A percentile compares a stretch with the other conserved stretches of the same genome.
Evolutionary conservation across 129 eudicot species (phyloP).

Genomic region (Tagetes patula): DNA sequence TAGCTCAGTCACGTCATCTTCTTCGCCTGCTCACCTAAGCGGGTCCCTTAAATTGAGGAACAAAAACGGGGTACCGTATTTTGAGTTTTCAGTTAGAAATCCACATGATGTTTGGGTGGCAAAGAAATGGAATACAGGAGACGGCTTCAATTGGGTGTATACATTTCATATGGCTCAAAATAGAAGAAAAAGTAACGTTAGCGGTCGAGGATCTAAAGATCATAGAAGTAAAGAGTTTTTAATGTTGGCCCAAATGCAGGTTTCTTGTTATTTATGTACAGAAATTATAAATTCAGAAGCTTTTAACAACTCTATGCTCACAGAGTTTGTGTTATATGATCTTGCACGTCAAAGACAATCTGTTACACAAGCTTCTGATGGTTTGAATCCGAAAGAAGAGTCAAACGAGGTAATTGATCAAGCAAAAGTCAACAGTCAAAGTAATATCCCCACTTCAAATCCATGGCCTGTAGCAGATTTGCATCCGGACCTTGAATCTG

Average conservation of each 20-base stretch:
- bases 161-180: constrained; percentile 72
- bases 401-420: constrained; percentile 37
- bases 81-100: constrained; percentile 62
- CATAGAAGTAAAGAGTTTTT: constrained; percentile 51
- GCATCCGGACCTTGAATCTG: constrained; percentile 75
- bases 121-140: constrained; percentile 67
- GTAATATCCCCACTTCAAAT: constrained; percentile 18
- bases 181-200: constrained; percentile 58
- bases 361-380: constrained; percentile 18
- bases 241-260: constrained; percentile 86
- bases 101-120: constrained; percentile 67
- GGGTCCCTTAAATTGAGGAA: constrained; percentile 65
- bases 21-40: constrained; percentile 75
- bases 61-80: constrained; percentile 62
- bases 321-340: constrained; percentile 79
- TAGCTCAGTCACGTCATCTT: constrained; percentile 20
- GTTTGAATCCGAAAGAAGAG: constrained; percentile 22
- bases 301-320: constrained; percentile 57
- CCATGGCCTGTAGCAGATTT: constrained; percentile 51
- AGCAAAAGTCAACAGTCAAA: constrained; percentile 38
- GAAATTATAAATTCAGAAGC: constrained; percentile 53
- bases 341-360: constrained; percentile 54
- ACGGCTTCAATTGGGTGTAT: constrained; percentile 64
- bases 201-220: constrained; percentile 58
- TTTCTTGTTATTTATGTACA: constrained; percentile 72